Percentiles rank a stretch among this genome's conserved stretches.
phyloP scores from a whole-genome alignment of 1,139 yeast genomes.

The Scheffersomyces insectosa region DNA sequence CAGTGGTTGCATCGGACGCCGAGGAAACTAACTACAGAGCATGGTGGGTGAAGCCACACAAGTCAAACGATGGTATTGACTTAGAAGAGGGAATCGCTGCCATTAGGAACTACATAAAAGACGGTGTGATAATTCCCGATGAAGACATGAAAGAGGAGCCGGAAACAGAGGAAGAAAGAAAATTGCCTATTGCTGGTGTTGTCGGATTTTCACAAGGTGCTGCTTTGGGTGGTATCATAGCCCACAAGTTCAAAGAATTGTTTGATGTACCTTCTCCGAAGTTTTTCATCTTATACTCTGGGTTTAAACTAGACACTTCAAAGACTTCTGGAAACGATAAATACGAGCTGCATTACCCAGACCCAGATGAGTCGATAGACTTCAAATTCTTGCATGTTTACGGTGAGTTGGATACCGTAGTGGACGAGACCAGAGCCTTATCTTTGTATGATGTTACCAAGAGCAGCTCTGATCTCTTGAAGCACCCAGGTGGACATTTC shows the following conservation, averaged over 20 bases:
- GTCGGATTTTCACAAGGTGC: conserved; percentile 52
- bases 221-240: conserved; percentile 44
- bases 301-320: conserved; percentile 64
- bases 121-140: conserved; percentile 33
- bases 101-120: conserved; percentile 29
- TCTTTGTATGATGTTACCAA: conserved; percentile 56
- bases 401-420: conserved; percentile 89
- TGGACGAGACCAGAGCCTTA: conserved; percentile 69
- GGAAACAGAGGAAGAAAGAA: conserved; percentile 22
- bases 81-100: conserved; percentile 32
- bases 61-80: conserved; percentile 22
- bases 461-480: conserved; percentile 47
- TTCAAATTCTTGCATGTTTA: conserved; percentile 65
- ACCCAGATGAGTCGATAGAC: conserved; percentile 7
- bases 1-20: conserved; percentile 22
- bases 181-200: conserved; percentile 40
- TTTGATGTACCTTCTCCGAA: conserved; percentile 40
- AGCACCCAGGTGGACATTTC: conserved; percentile 86
- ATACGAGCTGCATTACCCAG: conserved; percentile 31
- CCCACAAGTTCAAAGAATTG: conserved; percentile 30
- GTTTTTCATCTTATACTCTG: conserved; percentile 76
- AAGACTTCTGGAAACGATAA: conserved; percentile 28
- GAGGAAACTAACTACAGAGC: conserved; percentile 33
- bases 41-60: conserved; percentile 37
- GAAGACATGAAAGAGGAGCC: conserved; percentile 17